Base-by-base conservation (phyloP, 257 asterid genomes). In the Verbascum thapsus region DNA sequence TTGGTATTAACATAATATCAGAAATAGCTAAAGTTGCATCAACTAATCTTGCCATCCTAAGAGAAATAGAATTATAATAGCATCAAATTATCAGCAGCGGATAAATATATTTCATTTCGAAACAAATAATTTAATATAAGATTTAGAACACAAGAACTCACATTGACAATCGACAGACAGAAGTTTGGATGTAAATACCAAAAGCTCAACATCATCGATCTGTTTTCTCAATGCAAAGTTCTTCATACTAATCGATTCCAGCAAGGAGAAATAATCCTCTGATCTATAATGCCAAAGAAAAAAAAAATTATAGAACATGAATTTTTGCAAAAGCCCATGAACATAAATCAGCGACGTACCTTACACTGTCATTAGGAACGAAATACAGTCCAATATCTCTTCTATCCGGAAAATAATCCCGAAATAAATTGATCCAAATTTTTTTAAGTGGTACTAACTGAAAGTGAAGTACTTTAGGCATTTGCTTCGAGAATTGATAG, bases 361-460 rank as follows among this genome's bases (percentile, higher is more conserved):
- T 80, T 49, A 59, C 68, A 26, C 55, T 48, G 12, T 50, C 73
- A 50, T 78, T 43, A 0, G 97, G 92, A 42, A 85, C 80, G 70
- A 90, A 83, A 69, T 81, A 90, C 1, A 90, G 53, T 1, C 79
- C 96, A 47, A 90, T 72, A 39, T 83, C 88, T 15, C 65, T 65
- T 54, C 34, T 62, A 64, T 75, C 86, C 0, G 86, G 90, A 67
- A 32, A 11, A 44, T 66, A 12, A 20, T 76, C 78, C 40, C 48
- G 67, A 69, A 81, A 81, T 53, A 86, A 42, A 39, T 39, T 67
- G 15, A 30, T 51, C 86, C 81, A 81, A 2, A 74, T 26, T 52
- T 74, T 53, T 60, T 63, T 37, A 11, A 76, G 64, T 8, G 81
- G 74, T 48, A 85, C 80, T 62, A 85, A 37, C 41, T 90, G 70